Percentiles rank a stretch among this genome's conserved stretches.
phyloP scores from a whole-genome alignment of 108 stramenopile genomes.

The Pseudonitzschia pungens region DNA sequence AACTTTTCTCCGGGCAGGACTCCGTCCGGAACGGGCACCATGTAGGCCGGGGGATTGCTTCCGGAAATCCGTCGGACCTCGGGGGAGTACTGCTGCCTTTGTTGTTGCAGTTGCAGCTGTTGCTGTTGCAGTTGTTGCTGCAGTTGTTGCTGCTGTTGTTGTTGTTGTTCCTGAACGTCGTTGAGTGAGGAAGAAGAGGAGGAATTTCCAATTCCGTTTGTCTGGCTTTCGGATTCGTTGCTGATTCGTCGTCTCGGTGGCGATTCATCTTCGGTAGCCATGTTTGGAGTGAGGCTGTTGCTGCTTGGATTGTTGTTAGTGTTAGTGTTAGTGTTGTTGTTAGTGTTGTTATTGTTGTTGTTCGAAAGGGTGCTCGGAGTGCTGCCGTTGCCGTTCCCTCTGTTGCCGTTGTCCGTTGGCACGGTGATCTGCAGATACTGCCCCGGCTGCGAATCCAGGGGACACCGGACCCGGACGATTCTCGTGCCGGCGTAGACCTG shows the following conservation, averaged over 20 bases:
- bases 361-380: slow-evolving; percentile 48
- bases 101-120: slow-evolving; percentile 8
- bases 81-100: no score
- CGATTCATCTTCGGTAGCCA: no score
- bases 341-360: slow-evolving; percentile 40
- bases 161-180: no score
- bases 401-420: slow-evolving; percentile 21
- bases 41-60: slow-evolving; percentile 51
- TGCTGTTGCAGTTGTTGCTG: slow-evolving; percentile 3
- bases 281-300: no score
- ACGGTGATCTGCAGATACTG: slow-evolving; percentile 77
- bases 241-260: no score
- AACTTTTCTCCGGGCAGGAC: slow-evolving; percentile 82
- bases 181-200: no score
- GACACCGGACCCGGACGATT: slow-evolving; percentile 74
- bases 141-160: no score
- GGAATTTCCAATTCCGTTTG: no score
- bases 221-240: no score
- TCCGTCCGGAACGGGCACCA: slow-evolving; percentile 80
- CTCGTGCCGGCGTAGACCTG: slow-evolving; percentile 72
- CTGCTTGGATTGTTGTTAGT: no score
- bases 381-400: not conserved
- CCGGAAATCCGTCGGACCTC: not conserved
- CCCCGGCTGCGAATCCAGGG: slow-evolving; percentile 56
- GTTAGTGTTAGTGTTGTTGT: not conserved